A percentile compares a stretch with the other conserved stretches of the same genome.
Conservation (phyloP, 768 basidiomycete genomes). For the Pulveroboletus frians region DNA sequence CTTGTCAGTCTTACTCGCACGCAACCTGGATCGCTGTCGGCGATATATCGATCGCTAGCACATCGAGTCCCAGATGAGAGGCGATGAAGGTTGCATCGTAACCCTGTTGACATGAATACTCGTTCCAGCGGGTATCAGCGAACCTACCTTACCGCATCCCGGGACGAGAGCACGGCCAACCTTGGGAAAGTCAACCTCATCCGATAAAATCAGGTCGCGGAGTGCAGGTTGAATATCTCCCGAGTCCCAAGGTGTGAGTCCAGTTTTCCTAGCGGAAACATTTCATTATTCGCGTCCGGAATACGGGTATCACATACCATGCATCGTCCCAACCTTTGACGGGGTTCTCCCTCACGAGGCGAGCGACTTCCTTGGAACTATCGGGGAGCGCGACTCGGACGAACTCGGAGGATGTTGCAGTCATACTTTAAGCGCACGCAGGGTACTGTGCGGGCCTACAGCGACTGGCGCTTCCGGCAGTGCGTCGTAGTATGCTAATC, state of each 20-base stretch:
- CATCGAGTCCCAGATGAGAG: slow-evolving; percentile 16
- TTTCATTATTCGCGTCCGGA: not conserved
- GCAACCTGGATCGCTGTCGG: slow-evolving; percentile 11
- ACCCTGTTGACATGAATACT: slow-evolving; percentile 9
- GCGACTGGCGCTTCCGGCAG: too few species aligned
- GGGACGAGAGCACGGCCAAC: slow-evolving; percentile 45
- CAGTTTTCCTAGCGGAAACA: slow-evolving; percentile 35
- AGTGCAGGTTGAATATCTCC: slow-evolving; percentile 53
- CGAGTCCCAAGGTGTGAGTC: slow-evolving; percentile 60
- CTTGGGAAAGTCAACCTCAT: slow-evolving; percentile 40
- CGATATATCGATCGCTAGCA: not conserved
- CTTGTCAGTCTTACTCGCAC: slow-evolving; percentile 13
- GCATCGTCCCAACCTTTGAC: slow-evolving; percentile 18
- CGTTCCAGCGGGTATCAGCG: not conserved
- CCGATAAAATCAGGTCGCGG: slow-evolving; percentile 44
- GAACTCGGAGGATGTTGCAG: not conserved
- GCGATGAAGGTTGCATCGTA: slow-evolving; percentile 17
- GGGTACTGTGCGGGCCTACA: too few species aligned
- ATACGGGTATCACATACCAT: slow-evolving; percentile 5
- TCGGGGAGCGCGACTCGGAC: not conserved
- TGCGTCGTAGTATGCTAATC: too few species aligned
- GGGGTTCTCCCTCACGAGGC: slow-evolving; percentile 11
- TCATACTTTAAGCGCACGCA: too few species aligned
- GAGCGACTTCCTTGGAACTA: slow-evolving; percentile 1
- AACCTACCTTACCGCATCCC: slow-evolving; percentile 48